Evolutionary conservation across 139 green algal species (phyloP).

Genomic region (Mychonastes homosphaera): DNA sequence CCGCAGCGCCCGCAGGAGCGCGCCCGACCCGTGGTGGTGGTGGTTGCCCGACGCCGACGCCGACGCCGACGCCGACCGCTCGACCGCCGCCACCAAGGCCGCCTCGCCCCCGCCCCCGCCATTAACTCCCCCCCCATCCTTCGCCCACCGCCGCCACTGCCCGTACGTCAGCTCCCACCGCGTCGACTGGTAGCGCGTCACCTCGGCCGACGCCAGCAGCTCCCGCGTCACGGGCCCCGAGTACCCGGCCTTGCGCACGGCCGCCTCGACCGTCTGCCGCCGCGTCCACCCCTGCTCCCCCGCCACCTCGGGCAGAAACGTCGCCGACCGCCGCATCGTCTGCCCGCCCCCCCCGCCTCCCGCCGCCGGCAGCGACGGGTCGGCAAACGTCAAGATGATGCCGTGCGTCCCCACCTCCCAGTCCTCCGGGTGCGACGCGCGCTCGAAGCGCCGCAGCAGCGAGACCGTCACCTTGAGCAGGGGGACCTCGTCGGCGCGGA

Average conservation of each 20-base stretch:
- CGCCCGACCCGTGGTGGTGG: too few relatives aligned
- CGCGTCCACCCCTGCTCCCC: constrained; percentile 48
- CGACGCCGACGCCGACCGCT: too few relatives aligned
- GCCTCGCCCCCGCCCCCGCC: too few relatives aligned
- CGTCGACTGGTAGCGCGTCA: constrained; percentile 43
- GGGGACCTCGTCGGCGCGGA: constrained; percentile 30
- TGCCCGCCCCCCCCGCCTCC: background rate
- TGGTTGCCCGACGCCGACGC: background rate
- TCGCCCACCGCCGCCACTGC: constrained; percentile 11
- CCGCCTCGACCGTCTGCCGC: constrained; percentile 44
- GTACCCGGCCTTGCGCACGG: constrained; percentile 55
- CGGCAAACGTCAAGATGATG: background rate
- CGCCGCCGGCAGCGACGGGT: background rate
- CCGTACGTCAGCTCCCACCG: constrained; percentile 22
- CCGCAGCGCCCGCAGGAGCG: too few relatives aligned
- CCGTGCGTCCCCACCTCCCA: constrained; percentile 43
- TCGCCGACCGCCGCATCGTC: constrained; percentile 41
- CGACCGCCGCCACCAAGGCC: too few relatives aligned
- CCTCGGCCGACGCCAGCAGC: constrained; percentile 17
- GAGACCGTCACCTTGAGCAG: constrained; percentile 66
- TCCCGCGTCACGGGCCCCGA: constrained; percentile 5
- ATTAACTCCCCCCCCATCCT: background rate
- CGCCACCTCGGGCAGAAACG: constrained; percentile 71
- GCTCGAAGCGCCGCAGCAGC: constrained; percentile 60
- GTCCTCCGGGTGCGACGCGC: constrained; percentile 44